These are phyloP conservation scores for Trichoderma citrinoviride DNA, from an alignment of 2,329 filamentous ascomycete genomes.

Conservation along the genomic window DNA sequence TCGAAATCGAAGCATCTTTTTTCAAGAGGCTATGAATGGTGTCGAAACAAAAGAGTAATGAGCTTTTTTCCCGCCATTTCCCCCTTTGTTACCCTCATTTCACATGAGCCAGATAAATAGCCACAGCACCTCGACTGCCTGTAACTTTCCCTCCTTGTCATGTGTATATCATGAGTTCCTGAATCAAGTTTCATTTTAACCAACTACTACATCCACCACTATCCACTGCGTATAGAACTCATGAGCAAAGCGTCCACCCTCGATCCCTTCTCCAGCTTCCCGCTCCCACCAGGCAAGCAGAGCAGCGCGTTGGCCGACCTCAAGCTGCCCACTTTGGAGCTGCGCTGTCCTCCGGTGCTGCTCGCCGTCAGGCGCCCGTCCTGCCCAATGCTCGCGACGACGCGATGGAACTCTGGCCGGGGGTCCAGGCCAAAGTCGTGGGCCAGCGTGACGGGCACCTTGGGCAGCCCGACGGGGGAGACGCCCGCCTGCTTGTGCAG, in stretches of 20 bases:
- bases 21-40: slow-evolving; percentile 1
- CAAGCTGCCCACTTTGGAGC: slow-evolving; percentile 84
- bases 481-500: slow-evolving; percentile 75
- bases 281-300: slow-evolving; percentile 65
- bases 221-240: slow-evolving; percentile 44
- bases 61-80: not conserved
- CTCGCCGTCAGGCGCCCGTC: slow-evolving; percentile 70
- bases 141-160: not conserved
- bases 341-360: slow-evolving; percentile 88
- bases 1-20: not conserved
- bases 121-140: not conserved
- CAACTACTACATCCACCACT: not conserved
- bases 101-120: not conserved
- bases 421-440: slow-evolving; percentile 73
- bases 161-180: not conserved
- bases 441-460: slow-evolving; percentile 66
- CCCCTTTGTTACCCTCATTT: not conserved
- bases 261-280: slow-evolving; percentile 64
- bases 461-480: slow-evolving; percentile 64
- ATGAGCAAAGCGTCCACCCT: slow-evolving; percentile 79
- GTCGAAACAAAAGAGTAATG: not conserved
- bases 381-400: slow-evolving; percentile 61
- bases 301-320: slow-evolving; percentile 85
- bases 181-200: not conserved
- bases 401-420: slow-evolving; percentile 91